Evolutionary conservation across 305 asterid species (phyloP), one percentile per base, ranked within the genome.

Genomic region (Solanum hybrid): DNA sequence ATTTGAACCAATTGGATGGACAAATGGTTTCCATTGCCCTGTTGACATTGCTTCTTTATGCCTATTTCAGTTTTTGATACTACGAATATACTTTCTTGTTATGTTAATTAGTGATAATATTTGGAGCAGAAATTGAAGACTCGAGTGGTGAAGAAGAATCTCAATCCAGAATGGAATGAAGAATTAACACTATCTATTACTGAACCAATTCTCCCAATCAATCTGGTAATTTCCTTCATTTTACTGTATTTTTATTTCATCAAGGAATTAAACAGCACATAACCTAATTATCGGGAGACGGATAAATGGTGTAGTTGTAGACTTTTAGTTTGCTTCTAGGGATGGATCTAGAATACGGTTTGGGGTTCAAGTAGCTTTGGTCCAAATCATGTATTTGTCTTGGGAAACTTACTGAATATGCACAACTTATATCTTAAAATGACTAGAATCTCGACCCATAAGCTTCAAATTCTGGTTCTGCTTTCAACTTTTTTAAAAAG

Each of bases 161-260:
- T 92, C 88, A 92, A 92, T 73, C 94, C 94, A 5, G 93, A 91
- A 39, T 92, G 94, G 94, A 90, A 92, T 73, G 94, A 91, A 79
- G 92, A 91, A 18, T 78, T 92, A 11, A 92, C 93, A 8, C 83
- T 92, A 77, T 89, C 90, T 57, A 33, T 92, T 51, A 16, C 88
- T 3, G 93, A 92, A 33, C 92, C 92, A 39, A 87, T 75, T 86
- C 61, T 86, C 77, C 94, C 94, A 26, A 64, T 92, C 74, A 86
- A 22, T n/a, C 74, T 92, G 89, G 94, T 92, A 90, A 86, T 90
- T 71, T n/a, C 22, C 64, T 78, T 31, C 16, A 9, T 20, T 83
- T 61, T 78, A 78, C 24, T 11, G 78, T 89, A 24, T 40, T 82
- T 33, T 82, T 29, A 69, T 51, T 10, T 46, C 18, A 51, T 29